phyloP scores from a whole-genome alignment of 768 basidiomycete species.

The Paxillus involutus region DNA sequence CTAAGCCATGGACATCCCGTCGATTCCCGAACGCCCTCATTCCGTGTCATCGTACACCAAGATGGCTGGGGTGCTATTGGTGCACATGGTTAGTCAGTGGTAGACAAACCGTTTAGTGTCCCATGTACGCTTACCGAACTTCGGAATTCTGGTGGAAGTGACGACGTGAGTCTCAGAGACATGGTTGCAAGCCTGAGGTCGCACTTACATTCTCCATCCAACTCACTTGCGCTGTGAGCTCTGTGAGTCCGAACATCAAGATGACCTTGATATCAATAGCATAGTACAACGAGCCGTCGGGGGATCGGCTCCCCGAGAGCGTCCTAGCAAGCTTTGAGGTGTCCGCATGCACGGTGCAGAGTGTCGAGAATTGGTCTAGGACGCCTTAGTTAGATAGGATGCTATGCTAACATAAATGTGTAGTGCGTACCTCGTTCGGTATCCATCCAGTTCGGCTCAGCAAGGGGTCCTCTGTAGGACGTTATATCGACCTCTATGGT shows the following conservation, averaged over 20 bases:
- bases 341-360: slow-evolving; percentile 36
- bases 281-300: slow-evolving; percentile 26
- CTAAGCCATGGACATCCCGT: too few relatives aligned
- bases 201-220: slow-evolving; percentile 50
- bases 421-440: slow-evolving; percentile 27
- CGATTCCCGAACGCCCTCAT: background rate
- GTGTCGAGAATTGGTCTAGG: slow-evolving; percentile 33
- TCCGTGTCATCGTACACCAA: slow-evolving; percentile 28
- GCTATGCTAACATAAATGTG: background rate
- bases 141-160: slow-evolving; percentile 32
- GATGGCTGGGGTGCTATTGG: slow-evolving; percentile 26
- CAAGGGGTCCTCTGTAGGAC: slow-evolving; percentile 30
- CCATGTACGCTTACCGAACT: slow-evolving; percentile 29
- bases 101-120: background rate
- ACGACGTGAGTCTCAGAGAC: background rate
- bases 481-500: slow-evolving; percentile 23
- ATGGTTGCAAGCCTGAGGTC: background rate
- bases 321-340: slow-evolving; percentile 28
- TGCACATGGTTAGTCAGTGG: background rate
- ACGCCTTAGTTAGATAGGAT: background rate
- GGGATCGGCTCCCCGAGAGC: slow-evolving; percentile 17
- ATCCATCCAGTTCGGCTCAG: slow-evolving; percentile 34
- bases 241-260: slow-evolving; percentile 52
- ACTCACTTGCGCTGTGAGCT: slow-evolving; percentile 49
- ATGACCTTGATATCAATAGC: slow-evolving; percentile 36